These are phyloP conservation scores for Boletus barrowsii DNA, from an alignment of 768 basidiomycete genomes.

Conservation along the genomic window DNA sequence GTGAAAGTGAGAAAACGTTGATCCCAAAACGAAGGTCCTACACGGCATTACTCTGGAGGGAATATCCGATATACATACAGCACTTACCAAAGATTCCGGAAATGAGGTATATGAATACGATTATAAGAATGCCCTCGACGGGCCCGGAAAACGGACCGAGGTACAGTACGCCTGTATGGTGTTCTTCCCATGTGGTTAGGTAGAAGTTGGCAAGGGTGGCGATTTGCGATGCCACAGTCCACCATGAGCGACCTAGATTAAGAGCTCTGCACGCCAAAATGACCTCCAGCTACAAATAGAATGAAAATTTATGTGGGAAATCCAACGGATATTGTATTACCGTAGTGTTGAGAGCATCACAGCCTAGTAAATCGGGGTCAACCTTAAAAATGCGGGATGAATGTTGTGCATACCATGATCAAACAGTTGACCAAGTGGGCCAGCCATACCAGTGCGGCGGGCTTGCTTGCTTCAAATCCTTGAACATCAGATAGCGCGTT, in stretches of 20 bases:
- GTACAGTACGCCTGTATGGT: constrained; percentile 89
- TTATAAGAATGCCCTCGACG: constrained; percentile 92
- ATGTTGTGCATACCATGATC: constrained; percentile 71
- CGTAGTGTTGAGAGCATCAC: constrained; percentile 93
- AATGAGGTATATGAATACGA: constrained; percentile 70
- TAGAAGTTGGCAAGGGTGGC: constrained; percentile 70
- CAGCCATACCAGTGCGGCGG: constrained; percentile 93
- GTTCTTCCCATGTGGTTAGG: constrained; percentile 78
- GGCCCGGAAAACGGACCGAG: constrained; percentile 94
- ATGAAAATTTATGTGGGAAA: background rate
- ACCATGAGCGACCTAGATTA: constrained; percentile 95
- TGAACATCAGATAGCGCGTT: constrained; percentile 1
- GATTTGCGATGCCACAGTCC: constrained; percentile 87
- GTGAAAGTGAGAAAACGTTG: constrained; percentile 59
- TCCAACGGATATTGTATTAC: constrained; percentile 38
- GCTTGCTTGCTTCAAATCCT: constrained; percentile 77
- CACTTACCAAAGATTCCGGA: constrained; percentile 70
- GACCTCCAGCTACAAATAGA: constrained; percentile 27
- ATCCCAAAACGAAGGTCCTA: constrained; percentile 84
- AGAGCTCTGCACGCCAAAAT: constrained; percentile 36
- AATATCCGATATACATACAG: background rate
- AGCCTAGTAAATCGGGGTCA: constrained; percentile 44
- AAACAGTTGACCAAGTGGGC: constrained; percentile 96
- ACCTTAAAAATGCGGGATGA: background rate
- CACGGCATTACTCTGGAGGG: too few species aligned